Evolutionary conservation across 306 rosid genomes (phyloP), one percentile per base, ranked within the genome.

Genomic region (Hippophae tibetana): DNA sequence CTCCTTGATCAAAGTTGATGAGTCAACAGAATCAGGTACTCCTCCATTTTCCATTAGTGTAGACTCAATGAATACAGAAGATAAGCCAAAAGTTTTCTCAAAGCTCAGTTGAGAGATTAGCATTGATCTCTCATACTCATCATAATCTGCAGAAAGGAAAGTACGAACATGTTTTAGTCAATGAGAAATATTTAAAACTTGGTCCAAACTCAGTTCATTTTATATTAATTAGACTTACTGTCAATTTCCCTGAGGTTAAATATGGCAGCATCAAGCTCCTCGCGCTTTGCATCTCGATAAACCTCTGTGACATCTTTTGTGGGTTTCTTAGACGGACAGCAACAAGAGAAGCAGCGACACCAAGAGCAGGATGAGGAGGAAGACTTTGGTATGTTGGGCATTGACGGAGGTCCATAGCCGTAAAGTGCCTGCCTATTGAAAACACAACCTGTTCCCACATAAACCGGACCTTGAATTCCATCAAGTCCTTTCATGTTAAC

Each of bases 401-500:
- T 76, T 45, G 95, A 79, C 67, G 90, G 78, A 71, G 99, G 99
- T 18, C 99, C 79, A 10, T 92, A 92, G 49, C 99, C 99, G 62
- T 92, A 92, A 76, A 92, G 99, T 18, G 99, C 99, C 72, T 92
- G 99, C 79, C 99, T 66, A 47, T 92, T 83, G 81, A 92, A 92
- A 62, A 83, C 88, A 42, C 90, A 81, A 65, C 99, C 99, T 47
- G 99, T 92, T 9, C 99, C 99, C 58, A 92, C 99, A 80, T 88
- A 92, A 6, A 92, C 81, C 38, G 99, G 99, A 71, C 99, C 99
- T 79, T 92, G 99, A 72, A 88, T 84, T 46, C 99, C 99, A 80
- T 92, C 99, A 44, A 92, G 82, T 54, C 99, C 99, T 82, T 86
- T 92, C 99, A 92, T 92, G 86, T 92, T 92, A 72, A 88, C 96